Base-by-base conservation (phyloP, 2,329 filamentous ascomycete species). In the Knoxdaviesia proteae region DNA sequence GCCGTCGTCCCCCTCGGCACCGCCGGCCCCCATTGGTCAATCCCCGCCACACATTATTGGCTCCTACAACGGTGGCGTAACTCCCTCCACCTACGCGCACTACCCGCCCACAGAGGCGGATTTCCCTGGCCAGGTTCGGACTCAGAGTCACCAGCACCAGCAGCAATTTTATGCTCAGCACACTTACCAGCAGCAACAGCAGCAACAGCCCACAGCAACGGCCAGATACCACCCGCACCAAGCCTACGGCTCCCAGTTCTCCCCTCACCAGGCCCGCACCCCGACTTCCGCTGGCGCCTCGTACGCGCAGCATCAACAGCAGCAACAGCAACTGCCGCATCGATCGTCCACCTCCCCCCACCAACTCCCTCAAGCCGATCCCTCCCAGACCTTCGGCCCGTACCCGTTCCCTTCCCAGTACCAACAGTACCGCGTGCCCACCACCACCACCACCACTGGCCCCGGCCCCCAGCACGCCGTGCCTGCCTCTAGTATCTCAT, bases 1-100 rank as follows among this genome's bases (percentile, higher is more conserved):
- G n/a, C n/a, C n/a, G n/a, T 68, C 64, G 51, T 59, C 65, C 47
- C 54, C 58, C 47, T 33, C 39, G 5, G 36, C 36, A 29, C 34
- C 43, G 29, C 43, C 43, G 36, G 34, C 36, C 38, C 20, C 20
- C 9, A 34, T n/a, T n/a, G 36, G 34, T 9, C 32, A 34, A 10
- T 41, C 42, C 41, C 49, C 44, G 41, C 38, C 47, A 48, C 37
- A 39, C 45, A 32, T 45, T 41, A 32, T 45, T 41, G 45, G 46
- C 31, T 36, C 34, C 32, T 38, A 43, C n/a, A 7, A 32, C 32
- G 30, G 34, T 37, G 32, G 11, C 39, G 5, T 34, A 32, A 34
- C 37, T n/a, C n/a, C n/a, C 32, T 36, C 35, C 29, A 20, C 32
- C 7, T 32, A 42, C n/a, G 6, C 30, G n/a, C 36, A 38, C 7